These are phyloP conservation scores for Flaveria linearis DNA, from an alignment of 129 eudicot species.

Conservation along the genomic window DNA sequence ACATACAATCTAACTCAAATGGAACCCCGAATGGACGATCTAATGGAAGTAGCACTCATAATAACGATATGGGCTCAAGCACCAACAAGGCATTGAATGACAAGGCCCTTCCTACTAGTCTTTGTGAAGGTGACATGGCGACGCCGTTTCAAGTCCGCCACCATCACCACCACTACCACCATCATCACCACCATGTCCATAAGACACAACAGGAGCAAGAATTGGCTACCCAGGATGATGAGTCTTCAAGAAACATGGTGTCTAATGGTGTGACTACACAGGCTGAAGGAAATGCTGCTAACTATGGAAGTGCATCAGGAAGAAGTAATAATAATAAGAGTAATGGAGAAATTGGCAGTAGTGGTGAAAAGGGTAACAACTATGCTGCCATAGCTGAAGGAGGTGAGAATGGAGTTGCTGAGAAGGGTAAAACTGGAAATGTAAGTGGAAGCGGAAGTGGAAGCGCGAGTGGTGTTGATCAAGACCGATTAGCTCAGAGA, in stretches of 20 bases:
- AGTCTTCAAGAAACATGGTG: slow-evolving; percentile 37
- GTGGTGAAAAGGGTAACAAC: slow-evolving; percentile 41
- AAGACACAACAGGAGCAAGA: slow-evolving; percentile 42
- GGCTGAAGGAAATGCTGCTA: slow-evolving; percentile 60
- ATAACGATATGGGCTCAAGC: slow-evolving; percentile 71
- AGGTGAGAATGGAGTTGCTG: slow-evolving; percentile 50
- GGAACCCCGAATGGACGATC: slow-evolving; percentile 44
- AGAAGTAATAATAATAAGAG: slow-evolving; percentile 64
- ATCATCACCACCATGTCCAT: slow-evolving; percentile 48
- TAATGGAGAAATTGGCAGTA: slow-evolving; percentile 54
- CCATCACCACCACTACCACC: slow-evolving; percentile 54
- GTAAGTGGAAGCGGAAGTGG: slow-evolving; percentile 43
- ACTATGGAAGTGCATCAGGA: slow-evolving; percentile 67
- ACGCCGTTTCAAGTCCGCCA: slow-evolving; percentile 39
- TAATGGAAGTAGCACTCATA: slow-evolving; percentile 62
- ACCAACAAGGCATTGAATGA: slow-evolving; percentile 54
- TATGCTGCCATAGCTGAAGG: slow-evolving; percentile 44
- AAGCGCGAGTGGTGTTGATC: slow-evolving; percentile 50
- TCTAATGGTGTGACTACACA: slow-evolving; percentile 27
- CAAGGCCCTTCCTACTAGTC: slow-evolving; percentile 35
- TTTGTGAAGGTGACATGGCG: slow-evolving; percentile 31
- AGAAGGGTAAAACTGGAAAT: slow-evolving; percentile 41
- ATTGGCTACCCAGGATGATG: slow-evolving; percentile 29
- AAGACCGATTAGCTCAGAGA: slow-evolving; percentile 49
- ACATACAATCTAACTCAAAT: slow-evolving; percentile 48